Base-by-base conservation (phyloP, 2,329 filamentous ascomycete genomes). In the Mollisiaceae sp. region DNA sequence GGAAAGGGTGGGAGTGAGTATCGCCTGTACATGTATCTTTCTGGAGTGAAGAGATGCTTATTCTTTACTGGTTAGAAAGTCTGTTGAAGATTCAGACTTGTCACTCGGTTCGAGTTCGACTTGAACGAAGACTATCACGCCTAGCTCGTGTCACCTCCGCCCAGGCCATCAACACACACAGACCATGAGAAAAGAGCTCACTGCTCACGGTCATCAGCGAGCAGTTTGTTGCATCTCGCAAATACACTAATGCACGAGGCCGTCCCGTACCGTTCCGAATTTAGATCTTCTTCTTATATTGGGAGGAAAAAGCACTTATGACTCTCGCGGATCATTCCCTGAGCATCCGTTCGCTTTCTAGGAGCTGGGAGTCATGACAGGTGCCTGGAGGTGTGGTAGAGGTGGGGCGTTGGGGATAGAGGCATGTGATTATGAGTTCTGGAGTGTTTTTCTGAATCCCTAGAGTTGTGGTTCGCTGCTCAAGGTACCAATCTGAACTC, bases 181-280 rank as follows among this genome's bases (percentile, higher is more conserved):
- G n/a, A 43, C 41, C 41, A 43, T n/a, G 14, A 43, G n/a, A 18
- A 8, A n/a, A 43, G 41, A 43, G 4, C n/a, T 43, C 6, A 15
- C 41, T 32, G 27, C 6, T 43, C 15, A 18, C n/a, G 41, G n/a
- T 18, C 15, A 15, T 43, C 18, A 50, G 45, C 15, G 12, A 41
- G 38, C 38, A 50, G 5, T 50, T 50, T 50, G 45, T 50, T 50
- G 45, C 45, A 50, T 50, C 45, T 50, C 45, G 45, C n/a, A 50
- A 4, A 22, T 50, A 22, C n/a, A 24, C 45, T 50, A 50, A 50
- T 50, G 45, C 45, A 50, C n/a, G 45, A 22, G n/a, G 45, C 20
- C 45, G 45, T 20, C 18, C 11, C 45, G 45, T n/a, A 22, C 45
- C 45, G 45, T 11, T 50, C n/a, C n/a, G n/a, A 11, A 50, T 6